Conservation (phyloP, 1,284 basidiomycete species). For the Ganoderma multipileum region DNA sequence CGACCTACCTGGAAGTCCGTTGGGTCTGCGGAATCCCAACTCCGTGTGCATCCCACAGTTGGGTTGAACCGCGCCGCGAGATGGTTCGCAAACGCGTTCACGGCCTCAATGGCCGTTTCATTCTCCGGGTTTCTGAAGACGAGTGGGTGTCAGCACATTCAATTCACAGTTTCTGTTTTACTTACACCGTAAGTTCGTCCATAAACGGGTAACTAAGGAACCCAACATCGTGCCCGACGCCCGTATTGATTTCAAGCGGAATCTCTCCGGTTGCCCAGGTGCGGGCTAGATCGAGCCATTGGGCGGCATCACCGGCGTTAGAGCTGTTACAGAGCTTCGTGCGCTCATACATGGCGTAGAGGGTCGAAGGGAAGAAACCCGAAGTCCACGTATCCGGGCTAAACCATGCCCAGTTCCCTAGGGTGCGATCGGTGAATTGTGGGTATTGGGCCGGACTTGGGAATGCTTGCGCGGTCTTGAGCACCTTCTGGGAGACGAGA, state of each 20-base stretch:
- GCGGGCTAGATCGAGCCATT: conserved; percentile 60
- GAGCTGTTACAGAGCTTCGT: conserved; percentile 51
- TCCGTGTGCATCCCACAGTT: conserved; percentile 53
- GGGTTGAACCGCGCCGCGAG: conserved; percentile 50
- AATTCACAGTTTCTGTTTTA: background rate
- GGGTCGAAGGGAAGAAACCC: conserved; percentile 69
- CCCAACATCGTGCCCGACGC: conserved; percentile 70
- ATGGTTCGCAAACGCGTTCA: conserved; percentile 47
- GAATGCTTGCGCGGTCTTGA: conserved; percentile 54
- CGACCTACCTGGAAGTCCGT: conserved; percentile 56
- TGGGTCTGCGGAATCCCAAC: conserved; percentile 64
- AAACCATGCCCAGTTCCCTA: conserved; percentile 61
- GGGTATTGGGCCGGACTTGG: conserved; percentile 57
- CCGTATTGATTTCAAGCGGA: conserved; percentile 51
- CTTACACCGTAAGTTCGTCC: conserved; percentile 43
- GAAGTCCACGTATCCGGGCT: conserved; percentile 67
- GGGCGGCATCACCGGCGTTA: conserved; percentile 33
- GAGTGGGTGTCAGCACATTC: background rate
- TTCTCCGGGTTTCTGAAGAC: conserved; percentile 45
- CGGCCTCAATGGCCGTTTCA: conserved; percentile 43
- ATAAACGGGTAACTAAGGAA: conserved; percentile 73
- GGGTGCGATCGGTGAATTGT: conserved; percentile 56
- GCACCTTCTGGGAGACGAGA: conserved; percentile 60
- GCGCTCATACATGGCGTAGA: conserved; percentile 64
- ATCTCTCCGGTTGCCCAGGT: conserved; percentile 57